Base-by-base conservation (phyloP, 352 stramenopile species). In the Discostella stelligera region DNA sequence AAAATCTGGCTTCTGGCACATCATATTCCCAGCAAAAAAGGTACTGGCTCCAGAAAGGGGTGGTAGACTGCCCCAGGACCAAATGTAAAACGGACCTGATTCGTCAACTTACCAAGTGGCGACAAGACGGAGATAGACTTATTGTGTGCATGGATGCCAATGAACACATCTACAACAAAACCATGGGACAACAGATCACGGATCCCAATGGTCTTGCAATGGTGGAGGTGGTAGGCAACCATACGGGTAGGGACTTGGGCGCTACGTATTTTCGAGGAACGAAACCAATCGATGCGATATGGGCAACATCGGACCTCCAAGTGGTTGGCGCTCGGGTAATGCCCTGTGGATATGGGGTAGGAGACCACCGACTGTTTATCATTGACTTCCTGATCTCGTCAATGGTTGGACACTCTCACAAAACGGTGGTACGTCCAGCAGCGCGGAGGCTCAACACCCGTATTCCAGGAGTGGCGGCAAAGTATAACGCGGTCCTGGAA, bases 301-400 rank as follows among this genome's bases (percentile, higher is more conserved):
- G 61, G 61, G 21, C 18, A 14, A 69, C 44, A 13, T 11, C 16
- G 8, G 46, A 59, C 18, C n/a, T 69, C 1, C 2, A 39, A 10
- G 46, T 69, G 21, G 18, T 14, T 1, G 39, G 39, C 0, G 61
- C 61, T 39, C 58, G 60, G 21, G 27, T 68, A 18, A 55, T 68
- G 44, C 60, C 60, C 0, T 39, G 9, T n/a, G 61, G 61, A 2
- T 69, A 49, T 16, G 41, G 61, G 3, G 32, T 69, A 20, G 61
- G 61, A 4, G 61, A 69, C 20, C 61, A 69, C n/a, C 21, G 63
- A 44, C 41, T 70, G 37, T 58, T 58, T 32, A 18, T 58, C 30
- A 32, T 58, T 27, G 50, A 58, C 11, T 53, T 56, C 20, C 37
- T 3, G n/a, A 56, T 18, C 16, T 10, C 18, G 18, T 54, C 59